phyloP scores from a whole-genome alignment of 1,284 basidiomycete species.

The Ustilago loliicola region DNA sequence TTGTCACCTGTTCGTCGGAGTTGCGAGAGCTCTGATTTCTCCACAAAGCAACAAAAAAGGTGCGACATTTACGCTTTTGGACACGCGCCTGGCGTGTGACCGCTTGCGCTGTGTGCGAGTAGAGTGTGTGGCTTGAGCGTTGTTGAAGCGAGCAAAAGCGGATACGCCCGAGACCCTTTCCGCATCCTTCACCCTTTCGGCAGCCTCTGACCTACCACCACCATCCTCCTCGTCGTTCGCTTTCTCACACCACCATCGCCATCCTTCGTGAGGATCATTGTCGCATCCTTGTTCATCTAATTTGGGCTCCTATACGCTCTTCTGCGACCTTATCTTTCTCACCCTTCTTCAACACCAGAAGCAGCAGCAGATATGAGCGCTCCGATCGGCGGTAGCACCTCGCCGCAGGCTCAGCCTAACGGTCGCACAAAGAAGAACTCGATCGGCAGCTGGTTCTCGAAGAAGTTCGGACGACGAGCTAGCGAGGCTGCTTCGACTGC shows the following conservation, averaged over 20 bases:
- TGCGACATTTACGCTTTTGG: slow-evolving; percentile 9
- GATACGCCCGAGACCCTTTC: not conserved
- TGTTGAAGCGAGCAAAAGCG: not conserved
- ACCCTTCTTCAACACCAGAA: not conserved
- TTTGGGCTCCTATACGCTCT: not conserved
- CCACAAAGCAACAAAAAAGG: slow-evolving; percentile 2
- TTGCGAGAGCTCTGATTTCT: not conserved
- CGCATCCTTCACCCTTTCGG: not conserved
- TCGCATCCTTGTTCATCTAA: not conserved
- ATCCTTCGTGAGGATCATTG: not conserved
- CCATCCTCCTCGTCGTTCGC: not conserved
- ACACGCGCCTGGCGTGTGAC: slow-evolving; percentile 1
- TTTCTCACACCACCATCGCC: not conserved
- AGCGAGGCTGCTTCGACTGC: slow-evolving; percentile 30
- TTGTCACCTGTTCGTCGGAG: slow-evolving; percentile 1
- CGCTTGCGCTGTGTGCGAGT: not conserved
- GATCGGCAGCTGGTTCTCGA: slow-evolving; percentile 58
- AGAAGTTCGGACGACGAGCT: slow-evolving; percentile 50
- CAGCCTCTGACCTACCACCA: slow-evolving; percentile 1
- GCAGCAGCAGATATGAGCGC: slow-evolving; percentile 9
- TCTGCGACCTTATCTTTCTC: not conserved
- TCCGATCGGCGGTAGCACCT: slow-evolving; percentile 11
- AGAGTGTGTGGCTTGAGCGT: slow-evolving; percentile 4
- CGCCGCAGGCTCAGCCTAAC: slow-evolving; percentile 17
- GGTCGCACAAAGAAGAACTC: slow-evolving; percentile 47